phyloP scores from a whole-genome alignment of 371 early-diverging fungal species.

The Lichtheimia ornata region DNA sequence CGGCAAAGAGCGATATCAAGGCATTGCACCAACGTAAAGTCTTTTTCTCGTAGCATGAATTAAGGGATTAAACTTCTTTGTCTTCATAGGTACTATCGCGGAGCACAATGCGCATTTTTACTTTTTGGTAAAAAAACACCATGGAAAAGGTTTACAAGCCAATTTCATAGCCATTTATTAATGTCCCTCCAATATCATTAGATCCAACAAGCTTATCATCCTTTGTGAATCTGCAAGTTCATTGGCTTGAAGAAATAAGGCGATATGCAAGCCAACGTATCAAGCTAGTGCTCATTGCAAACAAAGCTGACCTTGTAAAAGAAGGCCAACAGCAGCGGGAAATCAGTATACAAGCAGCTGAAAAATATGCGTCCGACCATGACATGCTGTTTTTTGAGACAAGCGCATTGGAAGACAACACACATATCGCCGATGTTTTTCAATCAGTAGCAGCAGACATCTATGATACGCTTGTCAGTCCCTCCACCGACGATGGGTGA shows the following conservation, averaged over 20 bases:
- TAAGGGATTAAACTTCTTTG: background rate
- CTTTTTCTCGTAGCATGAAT: background rate
- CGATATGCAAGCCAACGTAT: conserved; percentile 91
- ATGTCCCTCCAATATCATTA: conserved; percentile 6
- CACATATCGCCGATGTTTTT: conserved; percentile 94
- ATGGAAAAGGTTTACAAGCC: no score
- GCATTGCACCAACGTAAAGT: conserved; percentile 60
- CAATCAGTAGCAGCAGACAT: conserved; percentile 28
- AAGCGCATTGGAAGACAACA: conserved; percentile 82
- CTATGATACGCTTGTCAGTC: background rate
- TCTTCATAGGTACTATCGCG: conserved; percentile 40
- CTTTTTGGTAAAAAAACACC: conserved; percentile 36
- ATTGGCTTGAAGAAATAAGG: conserved; percentile 98
- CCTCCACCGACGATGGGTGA: no score
- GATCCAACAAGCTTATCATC: conserved; percentile 96
- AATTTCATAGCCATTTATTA: background rate
- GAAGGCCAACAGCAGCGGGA: conserved; percentile 54
- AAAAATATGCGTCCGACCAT: conserved; percentile 82
- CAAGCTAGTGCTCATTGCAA: conserved; percentile 97
- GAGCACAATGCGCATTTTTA: conserved; percentile 47
- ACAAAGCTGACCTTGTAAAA: conserved; percentile 93
- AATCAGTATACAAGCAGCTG: conserved; percentile 31
- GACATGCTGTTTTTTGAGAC: conserved; percentile 93
- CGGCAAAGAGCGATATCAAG: conserved; percentile 80
- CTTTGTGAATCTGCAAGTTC: conserved; percentile 78